phyloP scores from a whole-genome alignment of 2,329 filamentous ascomycete genomes.

The Ambrosiella xylebori region DNA sequence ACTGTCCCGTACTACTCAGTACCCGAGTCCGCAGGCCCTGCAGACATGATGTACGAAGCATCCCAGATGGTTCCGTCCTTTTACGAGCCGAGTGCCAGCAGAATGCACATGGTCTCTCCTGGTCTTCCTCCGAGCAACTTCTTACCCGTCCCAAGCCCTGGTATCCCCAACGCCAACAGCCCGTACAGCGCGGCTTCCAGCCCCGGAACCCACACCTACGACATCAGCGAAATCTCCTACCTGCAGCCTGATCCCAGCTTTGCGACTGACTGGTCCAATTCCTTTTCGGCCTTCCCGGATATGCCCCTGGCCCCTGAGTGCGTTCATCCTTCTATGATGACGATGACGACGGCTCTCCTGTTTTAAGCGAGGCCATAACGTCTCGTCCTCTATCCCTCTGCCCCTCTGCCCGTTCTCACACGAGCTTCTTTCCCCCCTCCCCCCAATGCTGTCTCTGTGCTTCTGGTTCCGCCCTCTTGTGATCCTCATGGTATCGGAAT shows the following conservation, averaged over 20 bases:
- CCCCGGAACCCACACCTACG: conserved; percentile 8
- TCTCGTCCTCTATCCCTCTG: neutral
- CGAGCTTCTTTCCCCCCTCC: neutral
- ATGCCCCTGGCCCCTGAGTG: conserved; percentile 11
- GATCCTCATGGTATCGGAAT: neutral
- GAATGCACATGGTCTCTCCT: conserved; percentile 8
- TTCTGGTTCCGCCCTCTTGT: neutral
- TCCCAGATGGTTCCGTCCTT: conserved; percentile 2
- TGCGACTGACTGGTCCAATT: neutral
- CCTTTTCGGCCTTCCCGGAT: neutral
- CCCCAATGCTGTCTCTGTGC: neutral
- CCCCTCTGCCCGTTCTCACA: no score
- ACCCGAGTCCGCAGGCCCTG: conserved; percentile 2
- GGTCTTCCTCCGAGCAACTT: conserved; percentile 2
- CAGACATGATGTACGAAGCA: conserved; percentile 5
- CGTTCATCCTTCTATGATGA: conserved; percentile 11
- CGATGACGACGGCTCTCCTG: conserved; percentile 5
- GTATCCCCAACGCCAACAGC: conserved; percentile 4
- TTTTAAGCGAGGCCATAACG: conserved; percentile 6
- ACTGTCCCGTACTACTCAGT: conserved; percentile 9
- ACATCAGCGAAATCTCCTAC: conserved; percentile 2
- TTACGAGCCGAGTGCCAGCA: neutral
- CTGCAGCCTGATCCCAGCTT: conserved; percentile 7
- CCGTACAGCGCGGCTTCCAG: conserved; percentile 10
- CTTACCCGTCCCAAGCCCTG: conserved; percentile 6